Evolutionary conservation across 169 alveolate genomes (phyloP).

Genomic region (Plasmodium sp.): DNA sequence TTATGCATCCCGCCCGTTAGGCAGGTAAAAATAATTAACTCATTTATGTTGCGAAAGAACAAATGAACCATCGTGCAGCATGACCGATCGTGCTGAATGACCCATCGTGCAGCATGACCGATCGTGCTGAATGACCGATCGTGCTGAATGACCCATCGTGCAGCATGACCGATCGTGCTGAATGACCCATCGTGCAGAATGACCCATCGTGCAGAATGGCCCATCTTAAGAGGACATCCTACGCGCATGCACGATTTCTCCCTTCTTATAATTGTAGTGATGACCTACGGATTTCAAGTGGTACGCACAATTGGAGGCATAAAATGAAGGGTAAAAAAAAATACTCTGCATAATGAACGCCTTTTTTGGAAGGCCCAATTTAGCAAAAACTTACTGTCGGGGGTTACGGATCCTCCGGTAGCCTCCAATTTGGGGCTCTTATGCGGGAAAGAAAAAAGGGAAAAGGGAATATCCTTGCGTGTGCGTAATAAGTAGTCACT

Average conservation of each 20-base stretch:
- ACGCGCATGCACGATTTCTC: constrained; percentile 32
- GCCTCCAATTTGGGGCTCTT: not conserved
- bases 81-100: not conserved
- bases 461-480: not conserved
- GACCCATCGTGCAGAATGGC: not conserved
- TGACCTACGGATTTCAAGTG: not conserved
- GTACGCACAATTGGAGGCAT: not conserved
- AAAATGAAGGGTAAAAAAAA: not conserved
- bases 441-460: not conserved
- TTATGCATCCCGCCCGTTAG: not conserved
- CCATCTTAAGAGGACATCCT: not conserved
- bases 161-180: not conserved
- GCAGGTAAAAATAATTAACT: not conserved
- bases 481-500: not conserved
- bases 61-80: too few species aligned
- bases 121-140: not conserved
- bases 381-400: constrained; percentile 25
- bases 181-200: not conserved
- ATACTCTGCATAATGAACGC: not conserved
- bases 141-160: not conserved
- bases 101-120: not conserved
- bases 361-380: not conserved
- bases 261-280: constrained; percentile 48
- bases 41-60: not conserved
- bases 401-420: constrained; percentile 39